Evolutionary conservation across 2,329 filamentous ascomycete species (phyloP), one percentile per base, ranked within the genome.

Genomic region (Fusarium sp.): DNA sequence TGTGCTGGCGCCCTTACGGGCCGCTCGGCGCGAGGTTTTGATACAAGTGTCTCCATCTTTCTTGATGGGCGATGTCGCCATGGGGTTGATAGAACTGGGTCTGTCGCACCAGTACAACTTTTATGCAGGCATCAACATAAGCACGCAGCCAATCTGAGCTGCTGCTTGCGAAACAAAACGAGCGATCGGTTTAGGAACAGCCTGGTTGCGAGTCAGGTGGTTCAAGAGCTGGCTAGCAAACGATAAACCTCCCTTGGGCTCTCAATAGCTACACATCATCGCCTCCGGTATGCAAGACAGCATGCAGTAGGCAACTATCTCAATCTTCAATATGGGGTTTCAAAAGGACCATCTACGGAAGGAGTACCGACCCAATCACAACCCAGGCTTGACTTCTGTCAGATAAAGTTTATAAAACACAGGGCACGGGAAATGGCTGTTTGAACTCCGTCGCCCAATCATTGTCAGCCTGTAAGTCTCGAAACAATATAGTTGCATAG

Each of bases 61-160:
- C 55, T 62, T 25, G 33, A 65, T 63, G 68, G 33, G 29, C 56
- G 47, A 75, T 75, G 74, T 64, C 70, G 65, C 72, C 74, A 76
- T 76, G 47, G 17, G 25, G 55, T 68, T 29, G 31, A 55, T 38
- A 49, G 22, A 61, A 62, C 57, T 59, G 50, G 68, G 56, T 59
- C 67, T 56, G 35, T 62, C 57, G 57, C 60, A 50, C 63, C 50
- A 59, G 57, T 50, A 56, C 44, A 53, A 44, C 60, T 66, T 70
- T 62, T 55, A 35, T 58, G 65, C 59, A 76, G 58, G 54, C 60
- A 41, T 45, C 56, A 68, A 52, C 58, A 41, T 58, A 57, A 68
- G 55, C 50, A 46, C 42, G 50, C 52, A 64, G 36, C 49, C 55
- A 66, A 46, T 49, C 38, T 61, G 29, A 46, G 46, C 22, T 29